Evolutionary conservation across 2,329 filamentous ascomycete genomes (phyloP).

Genomic region (Neoscytalidium dimidiatum): DNA sequence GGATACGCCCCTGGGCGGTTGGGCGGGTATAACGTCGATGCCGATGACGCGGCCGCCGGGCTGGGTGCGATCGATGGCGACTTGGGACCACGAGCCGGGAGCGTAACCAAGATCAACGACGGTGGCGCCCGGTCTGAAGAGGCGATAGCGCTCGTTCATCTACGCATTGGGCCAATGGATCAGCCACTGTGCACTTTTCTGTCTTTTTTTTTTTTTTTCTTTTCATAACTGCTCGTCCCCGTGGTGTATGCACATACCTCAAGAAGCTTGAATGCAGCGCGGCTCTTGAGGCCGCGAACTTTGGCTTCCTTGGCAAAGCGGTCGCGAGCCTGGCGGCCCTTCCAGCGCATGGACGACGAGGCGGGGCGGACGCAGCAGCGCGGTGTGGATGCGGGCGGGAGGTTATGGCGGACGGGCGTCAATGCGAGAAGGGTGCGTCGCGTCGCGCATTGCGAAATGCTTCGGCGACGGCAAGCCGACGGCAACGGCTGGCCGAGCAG

Average conservation of each 20-base stretch:
- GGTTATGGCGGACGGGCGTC: background rate
- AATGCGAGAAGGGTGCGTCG: background rate
- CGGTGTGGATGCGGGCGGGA: background rate
- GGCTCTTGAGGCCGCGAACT: conserved; percentile 79
- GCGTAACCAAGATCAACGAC: conserved; percentile 91
- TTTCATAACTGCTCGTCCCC: too few relatives aligned
- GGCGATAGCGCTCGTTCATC: conserved; percentile 78
- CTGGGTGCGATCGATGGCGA: conserved; percentile 75
- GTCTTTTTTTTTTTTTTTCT: too few relatives aligned
- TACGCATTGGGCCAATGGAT: conserved; percentile 39
- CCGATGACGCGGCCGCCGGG: conserved; percentile 81
- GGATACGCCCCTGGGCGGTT: conserved; percentile 87
- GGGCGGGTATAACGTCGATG: conserved; percentile 90
- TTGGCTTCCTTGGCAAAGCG: conserved; percentile 72
- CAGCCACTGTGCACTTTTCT: too few relatives aligned
- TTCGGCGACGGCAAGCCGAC: background rate
- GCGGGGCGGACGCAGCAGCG: conserved; percentile 26
- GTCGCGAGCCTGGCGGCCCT: conserved; percentile 74
- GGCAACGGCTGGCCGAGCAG: conserved; percentile 26
- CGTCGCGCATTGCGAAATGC: background rate
- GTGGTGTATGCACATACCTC: conserved; percentile 58
- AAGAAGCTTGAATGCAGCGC: conserved; percentile 90
- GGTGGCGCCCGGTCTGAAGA: conserved; percentile 80
- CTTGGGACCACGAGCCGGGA: conserved; percentile 68
- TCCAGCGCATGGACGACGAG: conserved; percentile 76